Evolutionary conservation across 1,139 yeast genomes (phyloP), one percentile per base, ranked within the genome.

Genomic region (Taphrina confusa): DNA sequence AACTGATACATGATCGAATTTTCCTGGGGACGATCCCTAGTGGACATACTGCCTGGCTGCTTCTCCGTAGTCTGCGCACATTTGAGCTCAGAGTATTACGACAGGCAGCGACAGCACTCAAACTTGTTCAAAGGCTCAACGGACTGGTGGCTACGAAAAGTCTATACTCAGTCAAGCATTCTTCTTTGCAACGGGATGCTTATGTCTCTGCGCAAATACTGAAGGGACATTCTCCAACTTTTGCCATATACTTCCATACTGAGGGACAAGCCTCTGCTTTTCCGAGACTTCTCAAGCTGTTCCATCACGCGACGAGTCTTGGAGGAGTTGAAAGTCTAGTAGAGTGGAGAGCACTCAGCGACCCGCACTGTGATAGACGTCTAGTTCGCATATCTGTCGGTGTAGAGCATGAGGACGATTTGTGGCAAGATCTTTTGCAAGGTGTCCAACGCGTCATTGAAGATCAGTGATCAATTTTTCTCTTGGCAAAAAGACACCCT

Each of bases 351-450:
- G 40, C 31, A 5, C 88, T 88, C 95, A 88, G 96, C 68, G 96
- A 88, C 70, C 94, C 94, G 61, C 95, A 95, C 71, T 87, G 89
- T 73, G 91, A 95, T 70, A 95, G 88, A 69, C 90, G 87, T 75
- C 80, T 89, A 74, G 79, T 88, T 68, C 83, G 96, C 78, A 77
- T 88, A 64, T 82, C 89, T 65, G 92, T 88, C 63, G 96, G 96
- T 76, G 85, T 88, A 67, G 96, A 89, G 76, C 95, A 87, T 68
- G 76, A 82, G 64, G 87, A 83, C 37, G 96, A 88, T 70, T 78
- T 88, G 73, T 76, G 88, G 65, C 78, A 76, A n/a, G 95, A 88
- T 70, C 75, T 88, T 89, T 90, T 74, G 84, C 60, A 45, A 16
- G 62, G 47, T n/a, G 25, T 60, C 22, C 6, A 9, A 37, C n/a